phyloP scores from a whole-genome alignment of 2,329 filamentous ascomycete genomes.

The Keithomyces neogunnii region DNA sequence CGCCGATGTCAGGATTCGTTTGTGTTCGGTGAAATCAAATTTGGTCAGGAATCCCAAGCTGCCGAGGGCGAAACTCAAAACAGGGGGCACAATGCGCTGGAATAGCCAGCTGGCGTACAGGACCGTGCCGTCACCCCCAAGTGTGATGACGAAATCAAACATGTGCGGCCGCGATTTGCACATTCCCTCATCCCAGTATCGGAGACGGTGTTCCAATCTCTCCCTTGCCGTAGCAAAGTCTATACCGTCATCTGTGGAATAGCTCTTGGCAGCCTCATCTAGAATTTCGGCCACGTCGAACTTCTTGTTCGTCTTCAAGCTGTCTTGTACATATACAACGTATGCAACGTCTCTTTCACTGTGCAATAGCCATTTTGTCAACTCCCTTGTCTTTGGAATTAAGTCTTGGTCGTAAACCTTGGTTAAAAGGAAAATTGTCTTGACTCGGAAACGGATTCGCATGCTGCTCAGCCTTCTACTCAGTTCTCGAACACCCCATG shows the following conservation, averaged over 20 bases:
- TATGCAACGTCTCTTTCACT: conserved; percentile 60
- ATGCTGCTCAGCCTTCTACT: conserved; percentile 80
- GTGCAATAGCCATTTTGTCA: conserved; percentile 73
- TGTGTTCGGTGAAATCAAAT: conserved; percentile 78
- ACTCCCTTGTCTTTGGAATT: conserved; percentile 66
- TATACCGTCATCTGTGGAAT: conserved; percentile 27
- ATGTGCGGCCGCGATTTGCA: conserved; percentile 71
- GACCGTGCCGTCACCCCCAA: conserved; percentile 94
- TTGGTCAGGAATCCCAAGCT: conserved; percentile 94
- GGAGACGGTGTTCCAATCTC: conserved; percentile 45
- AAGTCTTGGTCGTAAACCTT: conserved; percentile 84
- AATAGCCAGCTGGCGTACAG: conserved; percentile 96
- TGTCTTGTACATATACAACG: conserved; percentile 76
- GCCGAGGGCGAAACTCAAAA: conserved; percentile 83
- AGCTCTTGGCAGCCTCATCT: conserved; percentile 44
- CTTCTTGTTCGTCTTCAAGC: conserved; percentile 57
- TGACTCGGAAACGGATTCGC: conserved; percentile 71
- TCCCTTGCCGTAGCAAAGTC: conserved; percentile 24
- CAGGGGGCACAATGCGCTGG: conserved; percentile 87
- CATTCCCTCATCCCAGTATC: conserved; percentile 77
- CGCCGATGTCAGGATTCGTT: conserved; percentile 58
- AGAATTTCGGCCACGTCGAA: conserved; percentile 69
- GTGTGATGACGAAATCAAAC: conserved; percentile 88
- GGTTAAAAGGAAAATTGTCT: conserved; percentile 77
- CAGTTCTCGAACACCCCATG: conserved; percentile 85